Percentiles rank a stretch among this genome's conserved stretches.
phyloP scores from a whole-genome alignment of 139 green algal species.

The Tetradesmus obliquus region DNA sequence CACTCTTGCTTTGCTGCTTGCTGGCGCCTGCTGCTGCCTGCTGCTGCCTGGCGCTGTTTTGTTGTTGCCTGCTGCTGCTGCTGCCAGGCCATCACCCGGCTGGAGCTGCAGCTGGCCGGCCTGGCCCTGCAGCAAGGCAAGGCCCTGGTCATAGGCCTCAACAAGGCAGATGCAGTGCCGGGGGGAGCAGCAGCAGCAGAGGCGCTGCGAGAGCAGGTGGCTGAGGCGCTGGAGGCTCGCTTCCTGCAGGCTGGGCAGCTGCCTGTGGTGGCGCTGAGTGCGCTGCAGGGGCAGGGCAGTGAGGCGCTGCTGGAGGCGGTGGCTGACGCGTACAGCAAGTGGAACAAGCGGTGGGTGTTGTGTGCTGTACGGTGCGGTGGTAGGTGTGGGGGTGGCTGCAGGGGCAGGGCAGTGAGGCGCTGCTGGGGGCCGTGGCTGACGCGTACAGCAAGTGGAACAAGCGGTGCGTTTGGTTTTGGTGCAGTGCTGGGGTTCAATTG shows the following conservation, averaged over 20 bases:
- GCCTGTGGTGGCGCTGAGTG: constrained; percentile 71
- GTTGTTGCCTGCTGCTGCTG: too few species aligned
- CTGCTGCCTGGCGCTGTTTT: too few species aligned
- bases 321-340: constrained; percentile 62
- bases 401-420: constrained; percentile 53
- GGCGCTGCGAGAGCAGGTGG: constrained; percentile 36
- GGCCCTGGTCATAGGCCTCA: constrained; percentile 78
- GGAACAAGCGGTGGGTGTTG: constrained; percentile 66
- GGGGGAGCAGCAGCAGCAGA: constrained; percentile 15
- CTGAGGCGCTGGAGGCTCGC: constrained; percentile 47
- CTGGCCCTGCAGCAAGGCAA: constrained; percentile 72
- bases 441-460: constrained; percentile 77
- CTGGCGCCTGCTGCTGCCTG: too few species aligned
- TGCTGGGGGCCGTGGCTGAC: constrained; percentile 69
- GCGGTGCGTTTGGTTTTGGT: constrained; percentile 38
- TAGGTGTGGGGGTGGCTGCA: constrained; percentile 7
- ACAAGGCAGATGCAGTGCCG: constrained; percentile 84
- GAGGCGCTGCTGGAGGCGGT: constrained; percentile 70
- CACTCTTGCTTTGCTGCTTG: too few species aligned
- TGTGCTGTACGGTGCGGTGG: neutral
- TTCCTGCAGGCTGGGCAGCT: constrained; percentile 56
- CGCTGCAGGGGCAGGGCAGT: constrained; percentile 60
- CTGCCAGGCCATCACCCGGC: constrained; percentile 58
- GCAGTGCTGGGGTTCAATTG: neutral
- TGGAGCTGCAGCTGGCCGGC: constrained; percentile 75